Conservation (phyloP, 2,329 filamentous ascomycete genomes). For the Beauveria bassiana region DNA sequence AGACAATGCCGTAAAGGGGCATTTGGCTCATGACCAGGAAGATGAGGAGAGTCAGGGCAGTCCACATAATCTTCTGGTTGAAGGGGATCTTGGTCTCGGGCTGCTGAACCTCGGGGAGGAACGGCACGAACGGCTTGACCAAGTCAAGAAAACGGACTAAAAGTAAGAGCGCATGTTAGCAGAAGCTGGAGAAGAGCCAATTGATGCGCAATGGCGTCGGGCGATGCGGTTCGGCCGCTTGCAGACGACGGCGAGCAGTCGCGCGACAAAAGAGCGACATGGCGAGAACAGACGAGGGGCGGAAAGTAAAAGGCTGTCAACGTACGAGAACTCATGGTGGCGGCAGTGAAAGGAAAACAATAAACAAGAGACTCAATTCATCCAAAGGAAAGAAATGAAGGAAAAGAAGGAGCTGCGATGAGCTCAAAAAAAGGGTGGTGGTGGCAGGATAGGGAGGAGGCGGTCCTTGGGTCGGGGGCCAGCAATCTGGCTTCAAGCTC, state of each 20-base stretch:
- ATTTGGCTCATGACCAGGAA: slow-evolving; percentile 99
- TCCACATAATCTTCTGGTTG: slow-evolving; percentile 98
- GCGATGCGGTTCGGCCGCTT: slow-evolving; percentile 14
- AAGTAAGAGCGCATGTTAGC: slow-evolving; percentile 21
- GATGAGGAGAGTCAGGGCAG: slow-evolving; percentile 87
- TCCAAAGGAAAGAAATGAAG: slow-evolving; percentile 29
- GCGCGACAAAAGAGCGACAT: slow-evolving; percentile 2
- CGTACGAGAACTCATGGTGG: slow-evolving; percentile 51
- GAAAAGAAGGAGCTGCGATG: slow-evolving; percentile 29
- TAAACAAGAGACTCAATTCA: slow-evolving; percentile 32
- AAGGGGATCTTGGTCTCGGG: slow-evolving; percentile 98
- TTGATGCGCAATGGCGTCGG: slow-evolving; percentile 21
- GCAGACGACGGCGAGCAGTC: slow-evolving; percentile 12
- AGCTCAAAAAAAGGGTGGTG: slow-evolving; percentile 28
- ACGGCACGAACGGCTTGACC: slow-evolving; percentile 98
- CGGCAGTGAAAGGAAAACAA: slow-evolving; percentile 21
- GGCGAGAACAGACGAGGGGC: not conserved
- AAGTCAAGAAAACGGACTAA: slow-evolving; percentile 98
- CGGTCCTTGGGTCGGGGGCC: slow-evolving; percentile 22
- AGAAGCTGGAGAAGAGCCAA: slow-evolving; percentile 7
- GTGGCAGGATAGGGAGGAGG: slow-evolving; percentile 27
- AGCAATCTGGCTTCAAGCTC: slow-evolving; percentile 37
- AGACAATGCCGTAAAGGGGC: slow-evolving; percentile 98
- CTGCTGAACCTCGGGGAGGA: slow-evolving; percentile 97
- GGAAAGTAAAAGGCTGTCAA: slow-evolving; percentile 15